Conservation (phyloP, 495 filamentous ascomycete genomes). For the Talaromyces stipitatus region DNA sequence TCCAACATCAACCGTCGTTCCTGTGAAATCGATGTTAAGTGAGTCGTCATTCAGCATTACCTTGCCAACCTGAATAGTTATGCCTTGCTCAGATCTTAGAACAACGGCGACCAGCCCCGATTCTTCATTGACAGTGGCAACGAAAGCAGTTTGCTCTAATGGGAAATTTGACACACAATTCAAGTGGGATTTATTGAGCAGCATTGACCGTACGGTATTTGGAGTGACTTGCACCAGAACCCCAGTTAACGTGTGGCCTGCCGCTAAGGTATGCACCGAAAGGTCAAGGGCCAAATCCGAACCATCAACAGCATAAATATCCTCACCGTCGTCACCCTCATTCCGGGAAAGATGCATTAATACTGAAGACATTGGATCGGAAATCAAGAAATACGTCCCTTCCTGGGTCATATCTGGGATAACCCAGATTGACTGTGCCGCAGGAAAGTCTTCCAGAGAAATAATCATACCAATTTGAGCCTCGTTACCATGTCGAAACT, state of each 20-base stretch:
- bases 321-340: constrained; percentile 17
- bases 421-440: constrained; percentile 39
- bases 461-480: constrained; percentile 54
- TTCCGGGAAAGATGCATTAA: constrained; percentile 26
- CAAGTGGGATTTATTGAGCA: constrained; percentile 11
- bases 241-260: constrained; percentile 28
- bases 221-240: constrained; percentile 51
- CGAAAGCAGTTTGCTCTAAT: constrained; percentile 13
- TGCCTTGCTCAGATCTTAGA: constrained; percentile 15
- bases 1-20: constrained; percentile 13
- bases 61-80: constrained; percentile 17
- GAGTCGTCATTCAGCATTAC: constrained; percentile 8
- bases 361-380: constrained; percentile 31
- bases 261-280: constrained; percentile 49
- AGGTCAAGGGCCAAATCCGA: constrained; percentile 39
- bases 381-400: constrained; percentile 29
- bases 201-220: constrained; percentile 34
- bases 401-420: constrained; percentile 36
- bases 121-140: constrained; percentile 23
- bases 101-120: constrained; percentile 20
- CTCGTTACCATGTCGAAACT: constrained; percentile 64
- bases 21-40: constrained; percentile 12
- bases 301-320: constrained; percentile 34
- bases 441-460: constrained; percentile 30
- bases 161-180: constrained; percentile 14